Evolutionary conservation across 805 yeast species (phyloP).

Genomic region (Myxozyma lipomycoides): DNA sequence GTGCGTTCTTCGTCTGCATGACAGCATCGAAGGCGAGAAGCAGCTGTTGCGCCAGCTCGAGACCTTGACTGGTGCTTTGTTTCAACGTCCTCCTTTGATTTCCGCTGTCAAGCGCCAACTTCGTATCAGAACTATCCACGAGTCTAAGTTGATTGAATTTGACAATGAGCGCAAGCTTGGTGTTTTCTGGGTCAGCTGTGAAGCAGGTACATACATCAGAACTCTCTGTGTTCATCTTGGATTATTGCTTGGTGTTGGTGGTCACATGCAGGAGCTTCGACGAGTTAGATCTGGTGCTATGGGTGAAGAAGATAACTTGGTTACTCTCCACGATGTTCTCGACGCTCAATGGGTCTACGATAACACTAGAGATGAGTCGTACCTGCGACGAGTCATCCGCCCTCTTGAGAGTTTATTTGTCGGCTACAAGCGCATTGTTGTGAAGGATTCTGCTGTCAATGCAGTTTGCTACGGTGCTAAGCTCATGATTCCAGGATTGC

Average conservation of each 20-base stretch:
- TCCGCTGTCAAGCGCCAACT: constrained; percentile 99
- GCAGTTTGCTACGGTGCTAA: constrained; percentile 99
- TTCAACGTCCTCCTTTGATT: constrained; percentile 98
- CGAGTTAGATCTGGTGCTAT: constrained; percentile 98
- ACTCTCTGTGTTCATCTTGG: constrained; percentile 98
- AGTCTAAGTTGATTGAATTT: constrained; percentile 90
- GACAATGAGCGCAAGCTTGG: constrained; percentile 95
- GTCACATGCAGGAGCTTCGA: constrained; percentile 99
- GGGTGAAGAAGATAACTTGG: constrained; percentile 83
- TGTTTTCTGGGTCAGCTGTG: constrained; percentile 99
- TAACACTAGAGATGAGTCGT: constrained; percentile 94
- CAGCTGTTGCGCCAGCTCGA: constrained; percentile 84
- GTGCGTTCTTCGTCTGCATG: constrained; percentile 93
- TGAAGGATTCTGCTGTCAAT: constrained; percentile 90
- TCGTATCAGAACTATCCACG: constrained; percentile 96
- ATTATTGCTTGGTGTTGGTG: constrained; percentile 97
- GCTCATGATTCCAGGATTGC: constrained; percentile 96
- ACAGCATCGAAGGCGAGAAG: constrained; percentile 83
- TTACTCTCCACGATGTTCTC: constrained; percentile 92
- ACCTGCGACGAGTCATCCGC: constrained; percentile 86
- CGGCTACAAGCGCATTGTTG: constrained; percentile 96
- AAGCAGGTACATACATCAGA: constrained; percentile 99
- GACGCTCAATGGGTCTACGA: constrained; percentile 99
- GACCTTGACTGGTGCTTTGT: constrained; percentile 95
- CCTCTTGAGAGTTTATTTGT: constrained; percentile 91